Evolutionary conservation across 2,329 filamentous ascomycete species (phyloP).

Genomic region (Aspergillus tubingensis): DNA sequence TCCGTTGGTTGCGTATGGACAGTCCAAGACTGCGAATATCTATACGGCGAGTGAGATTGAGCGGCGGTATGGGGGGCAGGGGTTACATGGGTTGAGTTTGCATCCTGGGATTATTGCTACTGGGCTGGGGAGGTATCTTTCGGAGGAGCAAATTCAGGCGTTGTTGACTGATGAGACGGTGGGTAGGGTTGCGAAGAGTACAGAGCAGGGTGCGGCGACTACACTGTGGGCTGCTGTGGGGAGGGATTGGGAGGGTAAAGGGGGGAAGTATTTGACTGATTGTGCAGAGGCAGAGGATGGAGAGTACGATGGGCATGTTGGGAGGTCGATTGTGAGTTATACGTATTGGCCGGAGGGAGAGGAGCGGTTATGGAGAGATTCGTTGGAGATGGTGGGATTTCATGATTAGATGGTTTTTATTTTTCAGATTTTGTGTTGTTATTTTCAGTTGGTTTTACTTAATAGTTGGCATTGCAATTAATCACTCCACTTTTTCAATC

Average conservation of each 20-base stretch:
- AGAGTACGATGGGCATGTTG: slow-evolving; percentile 16
- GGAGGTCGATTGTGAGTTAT: slow-evolving; percentile 21
- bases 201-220: slow-evolving; percentile 43
- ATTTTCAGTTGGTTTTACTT: too few relatives aligned
- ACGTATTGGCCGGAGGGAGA: slow-evolving; percentile 32
- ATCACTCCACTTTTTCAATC: too few relatives aligned
- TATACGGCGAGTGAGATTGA: slow-evolving; percentile 56
- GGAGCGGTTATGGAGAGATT: slow-evolving; percentile 34
- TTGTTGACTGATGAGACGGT: slow-evolving; percentile 17
- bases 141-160: slow-evolving; percentile 2
- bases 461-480: too few relatives aligned
- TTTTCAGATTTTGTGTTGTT: too few relatives aligned
- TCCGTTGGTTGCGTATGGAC: slow-evolving; percentile 47
- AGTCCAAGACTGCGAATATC: slow-evolving; percentile 56
- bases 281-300: slow-evolving; percentile 24
- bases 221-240: background rate
- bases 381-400: slow-evolving; percentile 26
- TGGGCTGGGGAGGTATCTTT: background rate
- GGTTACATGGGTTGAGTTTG: slow-evolving; percentile 49
- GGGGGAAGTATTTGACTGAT: slow-evolving; percentile 38
- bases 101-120: slow-evolving; percentile 46
- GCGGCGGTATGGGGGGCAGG: slow-evolving; percentile 47
- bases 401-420: background rate
- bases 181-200: slow-evolving; percentile 30
- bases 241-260: slow-evolving; percentile 19